These are phyloP conservation scores for Moricandia moricandioides DNA, from an alignment of 345 rosid genomes.

Conservation along the genomic window DNA sequence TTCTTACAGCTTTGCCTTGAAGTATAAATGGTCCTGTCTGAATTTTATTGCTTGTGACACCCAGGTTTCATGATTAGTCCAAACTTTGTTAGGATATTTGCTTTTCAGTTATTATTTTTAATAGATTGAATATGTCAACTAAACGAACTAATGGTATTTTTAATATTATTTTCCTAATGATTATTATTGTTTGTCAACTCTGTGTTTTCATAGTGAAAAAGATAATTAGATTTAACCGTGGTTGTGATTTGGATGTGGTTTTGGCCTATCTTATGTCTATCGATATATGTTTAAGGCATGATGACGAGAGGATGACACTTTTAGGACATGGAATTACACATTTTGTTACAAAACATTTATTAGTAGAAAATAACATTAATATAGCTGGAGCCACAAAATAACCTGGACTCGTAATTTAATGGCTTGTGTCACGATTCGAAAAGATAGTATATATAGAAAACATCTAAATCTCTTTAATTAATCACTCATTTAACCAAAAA, in stretches of 20 bases:
- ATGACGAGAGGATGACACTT: slow-evolving; percentile 22
- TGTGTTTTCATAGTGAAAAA: neutral
- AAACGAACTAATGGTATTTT: neutral
- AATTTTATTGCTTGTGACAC: neutral
- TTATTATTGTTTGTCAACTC: neutral
- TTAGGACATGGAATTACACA: neutral
- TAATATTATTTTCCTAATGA: neutral
- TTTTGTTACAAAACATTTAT: neutral
- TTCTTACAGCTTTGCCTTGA: slow-evolving; percentile 2
- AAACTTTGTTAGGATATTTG: neutral
- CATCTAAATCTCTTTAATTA: neutral
- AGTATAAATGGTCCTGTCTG: neutral
- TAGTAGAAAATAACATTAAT: neutral
- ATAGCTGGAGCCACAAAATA: neutral
- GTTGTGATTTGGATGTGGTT: neutral
- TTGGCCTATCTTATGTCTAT: neutral
- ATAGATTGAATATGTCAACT: neutral
- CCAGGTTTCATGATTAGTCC: neutral
- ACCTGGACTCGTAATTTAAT: neutral
- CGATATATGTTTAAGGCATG: neutral
- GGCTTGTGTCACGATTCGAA: neutral
- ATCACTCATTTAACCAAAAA: neutral
- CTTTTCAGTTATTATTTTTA: too few relatives aligned
- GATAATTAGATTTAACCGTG: neutral
- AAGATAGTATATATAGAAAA: neutral